Percentiles rank a stretch among this genome's conserved stretches.
Evolutionary conservation across 2,329 filamentous ascomycete species (phyloP).

Genomic region (Sclerotinia subarctica): DNA sequence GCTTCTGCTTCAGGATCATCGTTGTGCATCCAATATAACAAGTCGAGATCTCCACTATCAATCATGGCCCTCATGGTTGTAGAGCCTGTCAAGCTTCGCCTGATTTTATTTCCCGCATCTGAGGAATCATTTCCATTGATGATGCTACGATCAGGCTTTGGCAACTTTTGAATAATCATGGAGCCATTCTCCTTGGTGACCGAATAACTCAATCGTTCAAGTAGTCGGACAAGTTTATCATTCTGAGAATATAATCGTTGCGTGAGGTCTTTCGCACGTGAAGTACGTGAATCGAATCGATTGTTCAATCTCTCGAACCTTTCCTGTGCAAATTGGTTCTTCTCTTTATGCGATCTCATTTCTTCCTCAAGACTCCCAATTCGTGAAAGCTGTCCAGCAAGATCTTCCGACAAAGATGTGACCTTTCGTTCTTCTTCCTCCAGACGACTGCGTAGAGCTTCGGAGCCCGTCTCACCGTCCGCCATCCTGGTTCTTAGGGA

Average conservation of each 20-base stretch:
- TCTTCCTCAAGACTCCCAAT: constrained; percentile 75
- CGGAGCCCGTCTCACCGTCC: constrained; percentile 80
- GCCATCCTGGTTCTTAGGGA: constrained; percentile 68
- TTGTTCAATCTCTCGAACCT: constrained; percentile 50
- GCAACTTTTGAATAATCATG: constrained; percentile 72
- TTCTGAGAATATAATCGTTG: constrained; percentile 80
- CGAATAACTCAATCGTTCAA: constrained; percentile 84
- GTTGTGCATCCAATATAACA: constrained; percentile 80
- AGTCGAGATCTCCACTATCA: constrained; percentile 64
- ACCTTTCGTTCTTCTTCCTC: constrained; percentile 73
- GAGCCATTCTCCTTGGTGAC: constrained; percentile 69
- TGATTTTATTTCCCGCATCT: constrained; percentile 52
- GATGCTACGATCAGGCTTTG: constrained; percentile 58
- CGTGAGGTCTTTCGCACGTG: constrained; percentile 77
- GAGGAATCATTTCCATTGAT: constrained; percentile 58
- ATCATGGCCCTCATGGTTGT: constrained; percentile 53
- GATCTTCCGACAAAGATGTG: constrained; percentile 62
- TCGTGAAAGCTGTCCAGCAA: constrained; percentile 73
- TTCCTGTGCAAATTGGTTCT: constrained; percentile 53
- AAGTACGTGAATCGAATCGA: constrained; percentile 67
- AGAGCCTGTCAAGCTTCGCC: constrained; percentile 50
- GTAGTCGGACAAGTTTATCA: constrained; percentile 74
- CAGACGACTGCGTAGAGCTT: constrained; percentile 70
- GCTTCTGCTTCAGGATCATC: constrained; percentile 64
- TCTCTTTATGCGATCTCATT: constrained; percentile 64